Evolutionary conservation across 1,139 yeast genomes (phyloP), one percentile per base, ranked within the genome.

Genomic region (Candida labiduridarum): DNA sequence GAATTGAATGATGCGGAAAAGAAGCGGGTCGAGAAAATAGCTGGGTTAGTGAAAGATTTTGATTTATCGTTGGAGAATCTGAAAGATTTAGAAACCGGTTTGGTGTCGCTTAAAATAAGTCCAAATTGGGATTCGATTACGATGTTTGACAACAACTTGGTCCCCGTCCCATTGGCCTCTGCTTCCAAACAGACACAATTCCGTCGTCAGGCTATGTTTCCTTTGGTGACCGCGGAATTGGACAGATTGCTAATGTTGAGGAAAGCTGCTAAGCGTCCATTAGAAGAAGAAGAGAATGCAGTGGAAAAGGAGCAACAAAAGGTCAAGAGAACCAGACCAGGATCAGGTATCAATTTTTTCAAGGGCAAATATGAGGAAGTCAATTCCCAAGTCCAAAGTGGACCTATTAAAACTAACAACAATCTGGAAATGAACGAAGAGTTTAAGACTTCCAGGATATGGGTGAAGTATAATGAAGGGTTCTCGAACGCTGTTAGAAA

Each of bases 381-480:
- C 12, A 55, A 69, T 4, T 56, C 58, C 8, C 43, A 46, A 51
- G 62, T 60, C 14, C 35, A 33, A 34, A 14, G 29, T 25, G 29
- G 12, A 40, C 16, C 2, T 12, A 57, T 31, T 38, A 56, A 2
- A 49, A 48, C 27, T 12, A 16, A 25, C 2, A 4, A 6, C 8
- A 25, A 16, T 14, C 27, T 31, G 11, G 30, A 27, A 35, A 47
- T 54, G 44, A 51, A 57, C 14, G 52, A 51, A 19, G 60, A 57
- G 9, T 47, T 45, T n/a, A 55, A 56, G 29, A 58, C 60, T 16
- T 52, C 65, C 11, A 74, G 87, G 54, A 87, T 90, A 7, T 94
- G 98, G 98, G 89, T 94, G 14, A 92, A 89, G 62, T 92, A 86
- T 61, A 88, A 88, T 57, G 98, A 92, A 66, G 98, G 99, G 1